These are phyloP conservation scores for Colletotrichum sp. DNA, from an alignment of 2,329 filamentous ascomycete genomes.

Conservation along the genomic window DNA sequence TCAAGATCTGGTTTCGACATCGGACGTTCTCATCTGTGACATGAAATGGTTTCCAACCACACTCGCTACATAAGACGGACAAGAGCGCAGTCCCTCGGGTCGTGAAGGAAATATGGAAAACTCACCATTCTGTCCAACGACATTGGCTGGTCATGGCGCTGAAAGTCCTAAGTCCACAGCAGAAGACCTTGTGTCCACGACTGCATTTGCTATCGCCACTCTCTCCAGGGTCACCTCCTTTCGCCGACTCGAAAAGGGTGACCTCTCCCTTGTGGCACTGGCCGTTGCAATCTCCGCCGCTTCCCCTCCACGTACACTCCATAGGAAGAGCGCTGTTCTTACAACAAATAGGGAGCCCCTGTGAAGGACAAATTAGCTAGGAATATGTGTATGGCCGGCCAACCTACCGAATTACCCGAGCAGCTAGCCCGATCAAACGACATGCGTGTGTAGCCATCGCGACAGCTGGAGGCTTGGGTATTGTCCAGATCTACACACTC, in stretches of 20 bases:
- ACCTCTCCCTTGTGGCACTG: constrained; percentile 18
- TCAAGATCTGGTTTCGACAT: too few species aligned
- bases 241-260: constrained; percentile 2
- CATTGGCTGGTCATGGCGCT: neutral
- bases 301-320: constrained; percentile 16
- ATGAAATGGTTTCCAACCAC: too few species aligned
- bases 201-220: neutral
- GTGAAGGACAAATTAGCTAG: neutral
- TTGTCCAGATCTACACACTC: neutral
- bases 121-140: constrained; percentile 7
- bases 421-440: neutral
- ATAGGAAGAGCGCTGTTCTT: neutral
- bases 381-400: neutral
- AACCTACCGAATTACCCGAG: neutral
- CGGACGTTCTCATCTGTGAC: too few species aligned
- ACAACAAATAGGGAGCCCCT: neutral
- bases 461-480: neutral
- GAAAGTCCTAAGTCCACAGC: constrained; percentile 3
- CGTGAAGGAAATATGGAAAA: neutral
- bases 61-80: too few species aligned
- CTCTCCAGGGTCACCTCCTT: neutral
- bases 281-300: constrained; percentile 15
- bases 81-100: too few species aligned
- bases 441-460: neutral
- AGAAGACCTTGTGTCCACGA: constrained; percentile 17